These are phyloP conservation scores for Dalechampia spathulata DNA, from an alignment of 441 rosid species.

Conservation along the genomic window DNA sequence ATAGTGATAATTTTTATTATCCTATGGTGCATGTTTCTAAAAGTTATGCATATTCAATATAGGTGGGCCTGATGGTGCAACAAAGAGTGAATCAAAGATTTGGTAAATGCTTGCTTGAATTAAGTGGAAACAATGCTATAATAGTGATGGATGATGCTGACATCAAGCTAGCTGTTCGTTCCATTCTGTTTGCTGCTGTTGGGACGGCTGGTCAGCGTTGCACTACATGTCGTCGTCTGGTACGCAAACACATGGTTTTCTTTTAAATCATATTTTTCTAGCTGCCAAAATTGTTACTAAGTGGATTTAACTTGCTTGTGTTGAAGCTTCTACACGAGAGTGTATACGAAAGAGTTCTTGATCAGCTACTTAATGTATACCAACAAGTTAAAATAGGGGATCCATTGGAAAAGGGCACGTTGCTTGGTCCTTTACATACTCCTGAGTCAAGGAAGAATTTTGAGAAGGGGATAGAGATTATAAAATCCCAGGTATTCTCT, in stretches of 20 bases:
- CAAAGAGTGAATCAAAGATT: constrained; percentile 70
- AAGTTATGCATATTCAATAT: not conserved
- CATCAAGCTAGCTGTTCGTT: constrained; percentile 70
- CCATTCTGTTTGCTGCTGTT: constrained; percentile 90
- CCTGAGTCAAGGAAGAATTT: constrained; percentile 66
- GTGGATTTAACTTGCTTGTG: constrained; percentile 16
- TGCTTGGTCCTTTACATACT: constrained; percentile 90
- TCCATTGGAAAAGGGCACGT: constrained; percentile 83
- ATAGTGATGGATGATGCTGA: constrained; percentile 93
- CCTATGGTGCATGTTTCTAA: not conserved
- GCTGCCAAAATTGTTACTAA: constrained; percentile 2
- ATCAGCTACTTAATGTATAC: constrained; percentile 67
- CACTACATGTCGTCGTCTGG: constrained; percentile 99
- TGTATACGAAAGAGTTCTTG: constrained; percentile 58
- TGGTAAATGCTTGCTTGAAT: constrained; percentile 89
- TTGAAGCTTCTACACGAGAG: constrained; percentile 83
- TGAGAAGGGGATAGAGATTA: constrained; percentile 75
- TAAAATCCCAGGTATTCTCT: constrained; percentile 75
- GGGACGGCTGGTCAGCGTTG: constrained; percentile 99
- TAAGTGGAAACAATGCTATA: constrained; percentile 96
- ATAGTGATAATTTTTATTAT: not conserved
- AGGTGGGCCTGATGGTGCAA: constrained; percentile 87
- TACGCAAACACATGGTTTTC: constrained; percentile 24
- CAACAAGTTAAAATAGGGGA: constrained; percentile 91
- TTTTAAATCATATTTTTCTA: not conserved